Evolutionary conservation across 768 basidiomycete genomes (phyloP).

Genomic region (Candolleomyces efflorescens): DNA sequence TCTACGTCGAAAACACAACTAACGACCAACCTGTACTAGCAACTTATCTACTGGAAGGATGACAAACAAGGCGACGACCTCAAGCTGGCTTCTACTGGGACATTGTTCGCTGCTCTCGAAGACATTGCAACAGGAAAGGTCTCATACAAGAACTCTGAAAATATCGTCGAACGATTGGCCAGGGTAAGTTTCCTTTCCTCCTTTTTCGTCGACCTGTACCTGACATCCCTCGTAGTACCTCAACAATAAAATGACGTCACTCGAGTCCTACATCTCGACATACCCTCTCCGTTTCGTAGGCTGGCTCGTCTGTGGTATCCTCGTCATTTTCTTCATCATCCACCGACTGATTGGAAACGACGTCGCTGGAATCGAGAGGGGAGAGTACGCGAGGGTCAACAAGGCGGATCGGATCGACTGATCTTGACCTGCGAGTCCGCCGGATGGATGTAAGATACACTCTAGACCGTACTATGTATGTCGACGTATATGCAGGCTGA

Average conservation of each 20-base stretch:
- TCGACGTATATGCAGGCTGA: no score
- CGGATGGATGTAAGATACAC: no score
- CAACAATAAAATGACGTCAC: slow-evolving; percentile 33
- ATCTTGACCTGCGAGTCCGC: not conserved
- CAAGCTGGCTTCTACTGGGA: slow-evolving; percentile 42
- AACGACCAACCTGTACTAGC: slow-evolving; percentile 33
- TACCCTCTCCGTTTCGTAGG: slow-evolving; percentile 31
- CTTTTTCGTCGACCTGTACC: not conserved
- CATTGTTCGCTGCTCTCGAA: slow-evolving; percentile 69
- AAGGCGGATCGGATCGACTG: slow-evolving; percentile 1
- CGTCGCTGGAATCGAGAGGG: slow-evolving; percentile 7
- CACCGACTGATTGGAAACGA: slow-evolving; percentile 22
- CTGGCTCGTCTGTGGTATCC: slow-evolving; percentile 24
- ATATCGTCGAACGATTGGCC: slow-evolving; percentile 59
- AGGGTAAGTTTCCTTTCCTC: slow-evolving; percentile 38
- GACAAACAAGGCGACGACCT: slow-evolving; percentile 56
- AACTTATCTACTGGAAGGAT: slow-evolving; percentile 70
- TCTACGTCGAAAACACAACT: not conserved
- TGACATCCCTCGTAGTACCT: slow-evolving; percentile 27
- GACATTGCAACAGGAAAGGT: slow-evolving; percentile 52
- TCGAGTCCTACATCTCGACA: slow-evolving; percentile 32
- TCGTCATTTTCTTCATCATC: slow-evolving; percentile 24
- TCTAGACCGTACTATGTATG: no score
- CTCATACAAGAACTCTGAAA: slow-evolving; percentile 62
- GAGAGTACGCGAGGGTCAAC: slow-evolving; percentile 1